Evolutionary conservation across 2,329 filamentous ascomycete genomes (phyloP), one percentile per base, ranked within the genome.

Genomic region (Lachnellula arida): DNA sequence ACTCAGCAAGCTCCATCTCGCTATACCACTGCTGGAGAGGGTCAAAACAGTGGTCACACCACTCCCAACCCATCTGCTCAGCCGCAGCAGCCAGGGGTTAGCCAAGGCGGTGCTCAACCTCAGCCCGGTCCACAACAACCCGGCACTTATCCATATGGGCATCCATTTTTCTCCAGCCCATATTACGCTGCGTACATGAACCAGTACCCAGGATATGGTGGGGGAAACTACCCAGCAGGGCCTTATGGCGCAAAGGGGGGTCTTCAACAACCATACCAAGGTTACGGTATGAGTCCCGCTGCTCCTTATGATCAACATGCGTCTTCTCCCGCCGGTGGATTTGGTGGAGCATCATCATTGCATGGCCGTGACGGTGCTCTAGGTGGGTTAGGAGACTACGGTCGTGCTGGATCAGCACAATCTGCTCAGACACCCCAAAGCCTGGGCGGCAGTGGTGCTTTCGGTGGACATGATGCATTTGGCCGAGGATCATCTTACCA

Each of bases 1-100:
- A 87, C 86, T 67, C 81, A 74, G 48, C 76, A 85, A 51, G 54
- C 75, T 70, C 80, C 79, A 61, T 80, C 82, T 4, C 81, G 84
- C 52, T 86, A 85, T 62, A 76, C 76, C 47, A 73, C 78, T 32
- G 75, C 79, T 58, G 78, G 84, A 60, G 91, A 96, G 54, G 81
- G 82, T 59, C 89, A 91, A 67, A 91, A 87, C 76, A 96, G 91
- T 70, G 93, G 91, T 46, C 88, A 94, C 72, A 93, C 88, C 67
- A 97, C 92, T 2, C 92, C 93, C 37, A 94, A 95, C 75, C 91
- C 92, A 28, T 80, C 86, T 42, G 72, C 82, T 57, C 79, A 79
- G 57, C 76, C 73, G 51, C 77, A 80, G 59, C 79, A 79, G 49
- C 72, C 73, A 58, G 70, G 70, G 8, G 72, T 74, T 59, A 77